A percentile compares a stretch with the other conserved stretches of the same genome.
These are phyloP conservation scores for Xylaria grammica DNA, from an alignment of 495 filamentous ascomycete species.

Conservation along the genomic window DNA sequence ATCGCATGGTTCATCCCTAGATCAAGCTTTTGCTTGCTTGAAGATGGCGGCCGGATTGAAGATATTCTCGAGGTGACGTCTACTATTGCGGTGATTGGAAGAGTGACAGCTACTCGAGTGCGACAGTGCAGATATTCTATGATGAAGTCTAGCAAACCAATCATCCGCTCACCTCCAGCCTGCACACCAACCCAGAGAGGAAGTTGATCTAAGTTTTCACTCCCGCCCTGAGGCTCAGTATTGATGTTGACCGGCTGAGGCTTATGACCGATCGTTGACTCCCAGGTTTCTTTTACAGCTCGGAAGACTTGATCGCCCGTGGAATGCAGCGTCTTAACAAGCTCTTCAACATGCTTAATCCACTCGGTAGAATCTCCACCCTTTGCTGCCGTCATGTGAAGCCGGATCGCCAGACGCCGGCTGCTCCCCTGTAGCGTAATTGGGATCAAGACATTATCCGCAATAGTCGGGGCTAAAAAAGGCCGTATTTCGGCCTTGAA, in stretches of 20 bases:
- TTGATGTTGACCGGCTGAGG: constrained; percentile 41
- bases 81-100: constrained; percentile 68
- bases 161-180: constrained; percentile 70
- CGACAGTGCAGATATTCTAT: constrained; percentile 51
- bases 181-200: constrained; percentile 72
- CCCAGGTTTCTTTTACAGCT: constrained; percentile 77
- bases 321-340: constrained; percentile 65
- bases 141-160: constrained; percentile 67
- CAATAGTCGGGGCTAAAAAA: constrained; percentile 62
- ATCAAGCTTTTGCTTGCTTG: constrained; percentile 34
- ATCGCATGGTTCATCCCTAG: constrained; percentile 67
- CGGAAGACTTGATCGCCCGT: constrained; percentile 78
- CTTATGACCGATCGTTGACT: constrained; percentile 57
- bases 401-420: constrained; percentile 65
- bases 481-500: constrained; percentile 63
- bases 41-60: constrained; percentile 64
- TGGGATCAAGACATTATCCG: constrained; percentile 50
- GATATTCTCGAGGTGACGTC: constrained; percentile 72
- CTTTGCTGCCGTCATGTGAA: constrained; percentile 79
- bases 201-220: constrained; percentile 54
- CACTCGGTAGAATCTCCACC: constrained; percentile 75
- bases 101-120: constrained; percentile 63
- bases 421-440: constrained; percentile 56
- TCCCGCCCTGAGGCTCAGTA: constrained; percentile 48
- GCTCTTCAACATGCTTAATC: constrained; percentile 63